Evolutionary conservation across 495 filamentous ascomycete genomes (phyloP).

Genomic region (Tuber melanosporum): DNA sequence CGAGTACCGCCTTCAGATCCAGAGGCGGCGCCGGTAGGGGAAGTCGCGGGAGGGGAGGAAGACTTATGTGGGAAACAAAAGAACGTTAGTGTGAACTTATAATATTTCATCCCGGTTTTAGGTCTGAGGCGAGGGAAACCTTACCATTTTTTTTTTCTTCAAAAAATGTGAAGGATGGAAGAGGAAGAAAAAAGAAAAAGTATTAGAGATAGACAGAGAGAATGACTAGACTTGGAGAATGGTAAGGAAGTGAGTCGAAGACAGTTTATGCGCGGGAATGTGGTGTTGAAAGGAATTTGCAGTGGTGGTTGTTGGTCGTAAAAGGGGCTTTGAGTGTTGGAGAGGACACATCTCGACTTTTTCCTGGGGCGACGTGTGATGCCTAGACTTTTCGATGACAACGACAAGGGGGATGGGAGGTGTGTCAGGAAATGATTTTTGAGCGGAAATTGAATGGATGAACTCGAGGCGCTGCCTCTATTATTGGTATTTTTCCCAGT

Average conservation of each 20-base stretch:
- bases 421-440: background rate
- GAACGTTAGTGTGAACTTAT: background rate
- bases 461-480: background rate
- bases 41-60: constrained; percentile 68
- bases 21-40: constrained; percentile 50
- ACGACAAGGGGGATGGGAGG: background rate
- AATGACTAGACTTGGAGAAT: background rate
- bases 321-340: background rate
- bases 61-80: constrained; percentile 17
- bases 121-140: background rate
- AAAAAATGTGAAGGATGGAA: background rate
- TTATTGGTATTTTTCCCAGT: background rate
- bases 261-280: background rate
- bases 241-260: background rate
- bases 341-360: constrained; percentile 39
- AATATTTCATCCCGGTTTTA: background rate
- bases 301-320: background rate
- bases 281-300: background rate
- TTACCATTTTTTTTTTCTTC: background rate
- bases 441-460: background rate
- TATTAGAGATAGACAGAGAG: background rate
- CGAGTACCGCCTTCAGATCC: constrained; percentile 53
- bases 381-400: constrained; percentile 2
- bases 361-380: constrained; percentile 10
- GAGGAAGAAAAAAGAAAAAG: background rate